Evolutionary conservation across 192 early-diverging fungal genomes (phyloP).

Genomic region (Thoreauomyces humboldtii): DNA sequence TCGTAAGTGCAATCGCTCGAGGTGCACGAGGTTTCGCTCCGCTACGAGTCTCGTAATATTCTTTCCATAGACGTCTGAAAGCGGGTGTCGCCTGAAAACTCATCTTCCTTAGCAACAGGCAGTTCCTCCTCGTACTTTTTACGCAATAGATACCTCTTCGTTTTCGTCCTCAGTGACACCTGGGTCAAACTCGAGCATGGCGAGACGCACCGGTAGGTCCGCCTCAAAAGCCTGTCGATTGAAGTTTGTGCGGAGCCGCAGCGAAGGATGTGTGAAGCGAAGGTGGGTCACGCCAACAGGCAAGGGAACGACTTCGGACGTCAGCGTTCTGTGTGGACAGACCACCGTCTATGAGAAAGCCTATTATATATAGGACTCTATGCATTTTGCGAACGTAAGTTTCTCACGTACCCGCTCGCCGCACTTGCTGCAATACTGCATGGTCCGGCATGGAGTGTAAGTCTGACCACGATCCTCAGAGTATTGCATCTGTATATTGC

Average conservation of each 20-base stretch:
- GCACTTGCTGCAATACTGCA: constrained; percentile 44
- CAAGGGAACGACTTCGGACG: constrained; percentile 18
- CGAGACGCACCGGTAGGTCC: constrained; percentile 1
- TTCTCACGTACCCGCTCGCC: constrained; percentile 41
- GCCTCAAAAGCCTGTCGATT: constrained; percentile 18
- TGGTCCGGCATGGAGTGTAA: constrained; percentile 25
- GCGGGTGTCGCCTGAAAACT: background rate
- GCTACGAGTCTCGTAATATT: constrained; percentile 39
- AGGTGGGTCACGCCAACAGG: constrained; percentile 32
- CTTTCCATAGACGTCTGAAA: constrained; percentile 39
- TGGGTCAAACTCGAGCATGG: constrained; percentile 19
- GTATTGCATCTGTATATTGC: constrained; percentile 27
- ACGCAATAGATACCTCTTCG: background rate
- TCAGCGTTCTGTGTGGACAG: constrained; percentile 43
- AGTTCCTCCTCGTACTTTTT: background rate
- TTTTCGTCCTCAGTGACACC: constrained; percentile 10
- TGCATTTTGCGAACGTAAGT: constrained; percentile 33
- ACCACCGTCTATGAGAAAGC: constrained; percentile 29
- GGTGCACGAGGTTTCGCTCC: constrained; percentile 34
- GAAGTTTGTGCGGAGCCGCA: constrained; percentile 35
- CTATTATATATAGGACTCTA: background rate
- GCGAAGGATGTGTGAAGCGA: constrained; percentile 33
- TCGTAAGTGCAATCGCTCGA: constrained; percentile 24
- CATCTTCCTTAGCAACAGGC: background rate
- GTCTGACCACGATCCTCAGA: constrained; percentile 41